A percentile compares a stretch with the other conserved stretches of the same genome.
Evolutionary conservation across 2,329 filamentous ascomycete species (phyloP).

Genomic region (Eurotiales sp.): DNA sequence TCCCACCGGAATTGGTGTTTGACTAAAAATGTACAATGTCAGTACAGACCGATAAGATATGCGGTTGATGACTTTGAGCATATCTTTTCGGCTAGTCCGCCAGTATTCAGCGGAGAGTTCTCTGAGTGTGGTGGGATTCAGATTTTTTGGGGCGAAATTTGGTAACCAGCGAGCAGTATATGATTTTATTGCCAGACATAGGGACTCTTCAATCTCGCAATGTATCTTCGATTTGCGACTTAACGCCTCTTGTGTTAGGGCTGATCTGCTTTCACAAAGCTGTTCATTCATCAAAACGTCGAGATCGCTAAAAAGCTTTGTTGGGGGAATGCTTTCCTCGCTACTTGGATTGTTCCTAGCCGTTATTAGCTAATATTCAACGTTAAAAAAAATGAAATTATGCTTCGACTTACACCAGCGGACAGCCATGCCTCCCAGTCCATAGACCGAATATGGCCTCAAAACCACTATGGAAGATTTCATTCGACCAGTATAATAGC

Average conservation of each 20-base stretch:
- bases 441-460: not conserved
- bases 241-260: not conserved
- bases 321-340: not conserved
- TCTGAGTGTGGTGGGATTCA: too few species aligned
- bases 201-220: not conserved
- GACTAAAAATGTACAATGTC: not conserved
- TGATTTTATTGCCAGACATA: not conserved
- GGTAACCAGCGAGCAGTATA: slow-evolving; percentile 1
- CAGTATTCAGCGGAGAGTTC: not conserved
- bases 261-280: not conserved
- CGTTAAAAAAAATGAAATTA: not conserved
- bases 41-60: not conserved
- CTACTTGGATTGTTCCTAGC: not conserved
- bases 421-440: slow-evolving; percentile 1
- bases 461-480: not conserved
- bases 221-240: not conserved
- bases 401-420: not conserved
- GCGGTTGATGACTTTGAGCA: slow-evolving; percentile 1
- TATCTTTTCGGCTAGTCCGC: not conserved
- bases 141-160: not conserved
- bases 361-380: not conserved
- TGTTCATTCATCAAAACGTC: not conserved
- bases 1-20: not conserved
- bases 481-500: not conserved
- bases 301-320: not conserved